Conservation (phyloP, 495 filamentous ascomycete species). For the Penicillium coffeae region DNA sequence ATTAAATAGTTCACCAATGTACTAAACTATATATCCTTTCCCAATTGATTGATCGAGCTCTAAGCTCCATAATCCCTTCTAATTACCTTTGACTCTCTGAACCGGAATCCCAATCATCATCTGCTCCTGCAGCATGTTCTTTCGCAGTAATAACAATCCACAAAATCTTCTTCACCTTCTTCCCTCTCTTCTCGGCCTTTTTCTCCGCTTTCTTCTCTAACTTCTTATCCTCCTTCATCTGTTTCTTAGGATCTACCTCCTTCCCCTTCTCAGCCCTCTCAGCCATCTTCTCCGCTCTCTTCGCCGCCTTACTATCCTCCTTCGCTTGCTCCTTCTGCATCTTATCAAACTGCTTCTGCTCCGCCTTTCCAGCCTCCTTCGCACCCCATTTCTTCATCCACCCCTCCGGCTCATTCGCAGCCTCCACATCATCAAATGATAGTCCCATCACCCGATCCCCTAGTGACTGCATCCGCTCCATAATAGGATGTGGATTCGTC, state of each 20-base stretch:
- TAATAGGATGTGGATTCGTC: background rate
- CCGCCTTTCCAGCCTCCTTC: background rate
- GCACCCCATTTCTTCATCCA: background rate
- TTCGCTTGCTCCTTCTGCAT: background rate
- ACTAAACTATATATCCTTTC: too few relatives aligned
- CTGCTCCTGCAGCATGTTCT: background rate
- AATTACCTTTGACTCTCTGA: background rate
- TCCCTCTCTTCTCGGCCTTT: background rate
- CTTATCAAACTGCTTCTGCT: background rate
- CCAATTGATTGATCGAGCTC: too few relatives aligned
- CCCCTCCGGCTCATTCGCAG: background rate
- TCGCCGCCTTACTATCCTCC: background rate
- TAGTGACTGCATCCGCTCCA: background rate
- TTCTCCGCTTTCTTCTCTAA: conserved; percentile 2
- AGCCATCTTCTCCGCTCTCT: conserved; percentile 8
- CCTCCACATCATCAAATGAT: background rate
- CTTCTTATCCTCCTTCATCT: conserved; percentile 5
- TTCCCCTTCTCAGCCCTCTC: conserved; percentile 1
- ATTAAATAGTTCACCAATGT: too few relatives aligned
- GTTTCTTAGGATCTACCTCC: background rate
- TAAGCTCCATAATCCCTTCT: too few relatives aligned
- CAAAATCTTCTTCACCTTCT: conserved; percentile 13
- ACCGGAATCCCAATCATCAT: conserved; percentile 13
- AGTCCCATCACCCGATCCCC: background rate
- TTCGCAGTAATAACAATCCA: conserved; percentile 14